phyloP scores from a whole-genome alignment of 495 filamentous ascomycete genomes.

The Neurospora cerealis region DNA sequence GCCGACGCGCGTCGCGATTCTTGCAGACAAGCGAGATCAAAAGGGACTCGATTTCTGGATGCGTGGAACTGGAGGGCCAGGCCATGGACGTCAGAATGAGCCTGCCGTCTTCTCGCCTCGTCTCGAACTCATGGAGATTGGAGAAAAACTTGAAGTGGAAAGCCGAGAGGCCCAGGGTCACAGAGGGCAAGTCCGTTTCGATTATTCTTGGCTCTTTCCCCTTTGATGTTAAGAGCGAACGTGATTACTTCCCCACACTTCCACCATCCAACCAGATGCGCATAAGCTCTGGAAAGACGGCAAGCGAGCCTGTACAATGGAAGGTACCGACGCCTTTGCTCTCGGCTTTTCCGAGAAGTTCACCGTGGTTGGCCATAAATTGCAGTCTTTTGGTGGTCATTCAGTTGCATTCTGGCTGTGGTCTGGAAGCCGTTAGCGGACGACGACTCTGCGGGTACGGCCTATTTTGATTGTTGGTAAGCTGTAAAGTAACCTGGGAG shows the following conservation, averaged over 20 bases:
- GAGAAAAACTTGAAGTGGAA: background rate
- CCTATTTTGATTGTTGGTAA: background rate
- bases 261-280: slow-evolving; percentile 13
- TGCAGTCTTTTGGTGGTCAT: background rate
- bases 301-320: slow-evolving; percentile 17
- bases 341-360: background rate
- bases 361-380: background rate
- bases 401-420: background rate
- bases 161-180: background rate
- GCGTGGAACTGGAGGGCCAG: background rate
- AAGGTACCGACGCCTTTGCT: slow-evolving; percentile 1
- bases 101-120: background rate
- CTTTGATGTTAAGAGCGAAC: background rate
- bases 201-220: slow-evolving; percentile 1
- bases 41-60: background rate
- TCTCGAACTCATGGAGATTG: background rate
- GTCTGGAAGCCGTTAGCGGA: background rate
- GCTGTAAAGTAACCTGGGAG: background rate
- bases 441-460: background rate
- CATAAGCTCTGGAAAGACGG: slow-evolving; percentile 18
- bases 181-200: background rate
- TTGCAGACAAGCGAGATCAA: background rate
- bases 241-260: slow-evolving; percentile 14
- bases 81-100: background rate
- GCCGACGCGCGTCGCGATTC: background rate